phyloP scores from a whole-genome alignment of 495 filamentous ascomycete species.

The Lichenothelia convexa region DNA sequence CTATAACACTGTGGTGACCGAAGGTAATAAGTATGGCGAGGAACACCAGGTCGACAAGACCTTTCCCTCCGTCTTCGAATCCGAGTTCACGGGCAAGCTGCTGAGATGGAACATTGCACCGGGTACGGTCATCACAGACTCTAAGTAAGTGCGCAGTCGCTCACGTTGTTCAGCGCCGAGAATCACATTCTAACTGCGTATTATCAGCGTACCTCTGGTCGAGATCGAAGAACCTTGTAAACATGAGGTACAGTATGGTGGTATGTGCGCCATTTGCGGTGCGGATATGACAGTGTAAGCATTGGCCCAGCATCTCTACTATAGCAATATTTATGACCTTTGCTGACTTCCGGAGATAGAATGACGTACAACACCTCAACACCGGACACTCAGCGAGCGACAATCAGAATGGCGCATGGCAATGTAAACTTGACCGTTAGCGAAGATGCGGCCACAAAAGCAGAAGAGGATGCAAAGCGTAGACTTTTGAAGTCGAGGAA shows the following conservation, averaged over 20 bases:
- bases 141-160: too few species aligned
- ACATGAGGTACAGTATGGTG: slow-evolving; percentile 78
- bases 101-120: slow-evolving; percentile 54
- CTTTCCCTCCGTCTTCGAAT: slow-evolving; percentile 61
- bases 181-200: not conserved
- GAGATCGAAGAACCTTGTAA: slow-evolving; percentile 81
- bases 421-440: slow-evolving; percentile 54
- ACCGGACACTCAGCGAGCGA: slow-evolving; percentile 55
- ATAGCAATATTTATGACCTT: too few species aligned
- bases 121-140: slow-evolving; percentile 42
- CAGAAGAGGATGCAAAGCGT: slow-evolving; percentile 71
- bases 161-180: not conserved
- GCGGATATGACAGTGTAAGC: slow-evolving; percentile 85
- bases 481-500: slow-evolving; percentile 62
- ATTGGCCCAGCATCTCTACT: too few species aligned
- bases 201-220: slow-evolving; percentile 33
- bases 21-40: slow-evolving; percentile 52
- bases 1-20: slow-evolving; percentile 57
- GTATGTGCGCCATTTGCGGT: slow-evolving; percentile 79
- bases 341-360: slow-evolving; percentile 14
- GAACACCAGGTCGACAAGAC: slow-evolving; percentile 48
- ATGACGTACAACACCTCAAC: slow-evolving; percentile 39
- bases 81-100: slow-evolving; percentile 61
- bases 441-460: slow-evolving; percentile 49
- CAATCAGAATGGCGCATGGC: slow-evolving; percentile 85